These are phyloP conservation scores for sorghum (Sorghum bicolor) DNA, from an alignment of 176 grass and related monocot species.

Conservation along the genomic window DNA sequence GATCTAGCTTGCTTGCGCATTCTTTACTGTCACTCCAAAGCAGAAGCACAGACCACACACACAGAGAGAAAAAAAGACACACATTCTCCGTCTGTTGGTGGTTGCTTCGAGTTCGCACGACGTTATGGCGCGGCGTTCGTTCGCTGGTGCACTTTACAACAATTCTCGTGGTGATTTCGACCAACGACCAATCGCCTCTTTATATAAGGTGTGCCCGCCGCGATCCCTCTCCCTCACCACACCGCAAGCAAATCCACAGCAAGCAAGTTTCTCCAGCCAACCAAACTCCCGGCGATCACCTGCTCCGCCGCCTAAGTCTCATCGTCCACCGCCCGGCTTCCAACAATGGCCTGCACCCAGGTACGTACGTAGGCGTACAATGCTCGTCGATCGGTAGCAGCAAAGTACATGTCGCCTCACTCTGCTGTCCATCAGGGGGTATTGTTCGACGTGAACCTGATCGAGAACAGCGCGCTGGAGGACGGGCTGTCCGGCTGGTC, in stretches of 20 bases:
- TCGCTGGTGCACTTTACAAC: conserved; percentile 24
- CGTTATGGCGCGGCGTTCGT: conserved; percentile 19
- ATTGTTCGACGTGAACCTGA: conserved; percentile 45
- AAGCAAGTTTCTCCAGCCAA: background rate
- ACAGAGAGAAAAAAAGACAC: background rate
- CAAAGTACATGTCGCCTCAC: background rate
- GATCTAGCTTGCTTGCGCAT: conserved; percentile 34
- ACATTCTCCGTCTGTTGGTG: background rate
- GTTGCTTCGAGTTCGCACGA: conserved; percentile 42
- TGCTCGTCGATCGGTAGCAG: background rate
- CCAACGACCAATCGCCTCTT: conserved; percentile 4
- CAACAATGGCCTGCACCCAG: conserved; percentile 24
- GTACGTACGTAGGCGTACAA: background rate
- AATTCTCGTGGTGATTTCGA: conserved; percentile 24
- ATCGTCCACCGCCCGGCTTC: background rate
- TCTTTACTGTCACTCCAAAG: conserved; percentile 54
- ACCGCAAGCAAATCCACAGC: background rate
- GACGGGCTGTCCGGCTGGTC: conserved; percentile 48
- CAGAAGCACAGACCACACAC: background rate
- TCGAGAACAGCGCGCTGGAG: conserved; percentile 51
- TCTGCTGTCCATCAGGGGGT: background rate
- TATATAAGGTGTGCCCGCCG: conserved; percentile 27
- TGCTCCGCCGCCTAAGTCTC: background rate
- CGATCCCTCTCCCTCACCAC: conserved; percentile 3
- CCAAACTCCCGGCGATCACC: background rate